Percentiles rank a stretch among this genome's conserved stretches.
phyloP scores from a whole-genome alignment of 2,329 filamentous ascomycete genomes.

The Ophiostoma perfectum region DNA sequence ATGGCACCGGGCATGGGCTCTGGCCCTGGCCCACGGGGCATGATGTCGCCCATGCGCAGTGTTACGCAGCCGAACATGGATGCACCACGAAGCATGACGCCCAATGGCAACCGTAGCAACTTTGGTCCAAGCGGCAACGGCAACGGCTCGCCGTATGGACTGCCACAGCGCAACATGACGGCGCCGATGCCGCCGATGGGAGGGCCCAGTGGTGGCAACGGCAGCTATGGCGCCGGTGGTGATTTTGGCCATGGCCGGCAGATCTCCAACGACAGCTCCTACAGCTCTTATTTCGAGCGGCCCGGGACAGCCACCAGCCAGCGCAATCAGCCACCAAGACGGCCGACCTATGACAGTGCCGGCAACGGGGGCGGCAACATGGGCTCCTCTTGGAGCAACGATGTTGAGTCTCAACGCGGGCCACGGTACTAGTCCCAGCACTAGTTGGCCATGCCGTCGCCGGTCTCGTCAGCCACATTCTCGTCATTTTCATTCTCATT shows the following conservation, averaged over 20 bases:
- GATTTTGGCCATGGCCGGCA: conserved; percentile 21
- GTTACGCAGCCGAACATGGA: conserved; percentile 29
- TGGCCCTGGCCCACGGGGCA: conserved; percentile 13
- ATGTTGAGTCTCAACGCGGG: conserved; percentile 27
- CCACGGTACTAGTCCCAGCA: conserved; percentile 22
- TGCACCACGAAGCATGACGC: neutral
- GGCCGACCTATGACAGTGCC: conserved; percentile 15
- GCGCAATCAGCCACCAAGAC: conserved; percentile 14
- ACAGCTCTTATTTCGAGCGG: conserved; percentile 25
- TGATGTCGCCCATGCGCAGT: conserved; percentile 29
- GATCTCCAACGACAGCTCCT: conserved; percentile 24
- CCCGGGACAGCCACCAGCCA: conserved; percentile 18
- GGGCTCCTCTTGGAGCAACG: conserved; percentile 23
- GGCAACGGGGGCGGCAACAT: conserved; percentile 22
- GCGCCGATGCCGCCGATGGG: conserved; percentile 30
- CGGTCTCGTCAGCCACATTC: neutral
- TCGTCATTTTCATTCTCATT: neutral
- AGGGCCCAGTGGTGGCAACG: neutral
- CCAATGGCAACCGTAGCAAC: neutral
- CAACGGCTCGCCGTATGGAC: conserved; percentile 24
- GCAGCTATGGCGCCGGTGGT: conserved; percentile 15
- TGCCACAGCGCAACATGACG: conserved; percentile 35
- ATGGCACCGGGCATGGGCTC: neutral
- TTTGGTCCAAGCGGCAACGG: conserved; percentile 9
- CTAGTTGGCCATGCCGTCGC: neutral